These are phyloP conservation scores for Mycena sp. DNA, from an alignment of 1,284 basidiomycete species.

Conservation along the genomic window DNA sequence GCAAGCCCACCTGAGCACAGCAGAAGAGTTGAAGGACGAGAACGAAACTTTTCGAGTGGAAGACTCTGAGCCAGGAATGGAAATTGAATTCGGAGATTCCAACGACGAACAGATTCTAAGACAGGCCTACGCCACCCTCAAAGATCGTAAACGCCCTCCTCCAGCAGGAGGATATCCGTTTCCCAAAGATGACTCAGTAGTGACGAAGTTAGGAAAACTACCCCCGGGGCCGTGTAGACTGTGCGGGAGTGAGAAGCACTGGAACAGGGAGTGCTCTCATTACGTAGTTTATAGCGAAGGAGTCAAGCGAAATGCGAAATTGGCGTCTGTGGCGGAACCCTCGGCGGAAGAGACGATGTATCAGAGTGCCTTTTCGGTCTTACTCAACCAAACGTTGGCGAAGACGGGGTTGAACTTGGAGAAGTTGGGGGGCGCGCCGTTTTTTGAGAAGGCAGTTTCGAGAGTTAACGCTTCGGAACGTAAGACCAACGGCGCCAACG, in stretches of 20 bases:
- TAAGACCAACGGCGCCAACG: conserved; percentile 10
- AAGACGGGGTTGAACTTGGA: background rate
- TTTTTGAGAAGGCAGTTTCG: conserved; percentile 17
- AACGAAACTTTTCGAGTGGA: background rate
- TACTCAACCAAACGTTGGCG: conserved; percentile 12
- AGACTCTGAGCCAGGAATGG: background rate
- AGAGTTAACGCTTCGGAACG: background rate
- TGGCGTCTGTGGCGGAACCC: background rate
- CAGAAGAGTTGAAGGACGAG: background rate
- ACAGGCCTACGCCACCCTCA: background rate
- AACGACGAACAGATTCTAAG: too few relatives aligned
- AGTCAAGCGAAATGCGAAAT: background rate
- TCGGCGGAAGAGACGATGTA: conserved; percentile 13
- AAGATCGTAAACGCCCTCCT: background rate
- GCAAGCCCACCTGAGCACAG: background rate
- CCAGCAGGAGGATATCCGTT: conserved; percentile 12
- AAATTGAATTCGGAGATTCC: background rate
- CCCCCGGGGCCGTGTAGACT: conserved; percentile 18
- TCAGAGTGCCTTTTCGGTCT: background rate
- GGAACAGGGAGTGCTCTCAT: conserved; percentile 16
- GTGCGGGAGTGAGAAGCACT: conserved; percentile 25
- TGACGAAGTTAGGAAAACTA: conserved; percentile 6
- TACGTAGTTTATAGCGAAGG: conserved; percentile 4
- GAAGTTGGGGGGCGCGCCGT: background rate
- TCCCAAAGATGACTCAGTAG: conserved; percentile 15